A percentile compares a stretch with the other conserved stretches of the same genome.
These are phyloP conservation scores for Thelephora terrestris DNA, from an alignment of 1,284 basidiomycete genomes.

Conservation along the genomic window DNA sequence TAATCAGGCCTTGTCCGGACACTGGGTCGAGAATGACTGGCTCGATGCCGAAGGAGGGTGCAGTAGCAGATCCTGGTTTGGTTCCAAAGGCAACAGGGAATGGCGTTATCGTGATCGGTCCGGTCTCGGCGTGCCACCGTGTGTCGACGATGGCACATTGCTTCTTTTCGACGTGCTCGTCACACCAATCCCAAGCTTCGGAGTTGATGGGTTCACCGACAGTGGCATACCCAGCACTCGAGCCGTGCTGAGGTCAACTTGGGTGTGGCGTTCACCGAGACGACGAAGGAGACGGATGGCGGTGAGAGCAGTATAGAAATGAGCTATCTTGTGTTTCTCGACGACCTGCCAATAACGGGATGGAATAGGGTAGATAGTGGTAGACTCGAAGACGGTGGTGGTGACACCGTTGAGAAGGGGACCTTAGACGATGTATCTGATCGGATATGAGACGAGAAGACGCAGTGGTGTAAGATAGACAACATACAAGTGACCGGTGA, in stretches of 20 bases:
- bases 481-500: too few species aligned
- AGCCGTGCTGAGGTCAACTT: slow-evolving; percentile 73
- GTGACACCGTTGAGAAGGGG: too few species aligned
- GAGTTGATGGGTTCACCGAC: slow-evolving; percentile 99
- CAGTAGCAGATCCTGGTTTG: slow-evolving; percentile 93
- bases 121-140: slow-evolving; percentile 99
- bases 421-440: too few species aligned
- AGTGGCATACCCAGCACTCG: slow-evolving; percentile 81
- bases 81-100: slow-evolving; percentile 93
- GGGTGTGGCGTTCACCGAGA: slow-evolving; percentile 82
- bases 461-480: too few species aligned
- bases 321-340: slow-evolving; percentile 87
- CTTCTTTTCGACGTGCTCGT: slow-evolving; percentile 83
- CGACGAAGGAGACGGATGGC: slow-evolving; percentile 89
- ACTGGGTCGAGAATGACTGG: slow-evolving; percentile 83
- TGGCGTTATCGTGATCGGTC: slow-evolving; percentile 90
- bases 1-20: too few species aligned
- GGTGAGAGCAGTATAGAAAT: slow-evolving; percentile 91
- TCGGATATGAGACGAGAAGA: too few species aligned
- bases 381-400: too few species aligned
- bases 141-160: slow-evolving; percentile 96
- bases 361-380: too few species aligned
- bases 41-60: slow-evolving; percentile 96
- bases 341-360: slow-evolving; percentile 97
- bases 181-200: slow-evolving; percentile 99